These are phyloP conservation scores for Myxozyma nipponensis DNA, from an alignment of 805 yeast genomes.

Conservation along the genomic window DNA sequence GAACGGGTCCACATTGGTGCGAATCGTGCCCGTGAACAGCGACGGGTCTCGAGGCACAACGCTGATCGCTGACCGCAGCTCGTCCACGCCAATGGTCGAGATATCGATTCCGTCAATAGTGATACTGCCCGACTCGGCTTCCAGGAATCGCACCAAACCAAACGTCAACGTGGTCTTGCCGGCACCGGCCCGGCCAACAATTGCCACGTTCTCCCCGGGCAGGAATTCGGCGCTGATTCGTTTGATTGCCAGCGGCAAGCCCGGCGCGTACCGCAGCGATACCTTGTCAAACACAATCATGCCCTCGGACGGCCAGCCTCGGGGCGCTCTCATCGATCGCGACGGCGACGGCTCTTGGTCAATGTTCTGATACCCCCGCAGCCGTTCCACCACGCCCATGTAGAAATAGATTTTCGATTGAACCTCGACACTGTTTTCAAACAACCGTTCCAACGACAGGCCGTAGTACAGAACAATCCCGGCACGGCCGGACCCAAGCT, in stretches of 20 bases:
- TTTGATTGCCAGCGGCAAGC: slow-evolving; percentile 81
- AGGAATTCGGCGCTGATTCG: slow-evolving; percentile 75
- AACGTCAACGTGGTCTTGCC: slow-evolving; percentile 96
- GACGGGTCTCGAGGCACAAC: slow-evolving; percentile 72
- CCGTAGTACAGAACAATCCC: slow-evolving; percentile 93
- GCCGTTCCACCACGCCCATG: slow-evolving; percentile 94
- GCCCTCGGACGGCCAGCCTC: slow-evolving; percentile 83
- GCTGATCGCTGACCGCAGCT: slow-evolving; percentile 55
- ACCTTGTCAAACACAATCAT: slow-evolving; percentile 68
- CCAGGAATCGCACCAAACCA: slow-evolving; percentile 68
- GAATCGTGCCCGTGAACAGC: slow-evolving; percentile 57
- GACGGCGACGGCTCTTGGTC: slow-evolving; percentile 82
- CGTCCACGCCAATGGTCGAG: slow-evolving; percentile 54
- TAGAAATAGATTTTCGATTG: slow-evolving; percentile 88
- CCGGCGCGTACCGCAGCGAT: slow-evolving; percentile 82
- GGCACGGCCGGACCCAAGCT: slow-evolving; percentile 86
- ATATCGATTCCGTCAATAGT: slow-evolving; percentile 64
- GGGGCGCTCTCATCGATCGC: slow-evolving; percentile 59
- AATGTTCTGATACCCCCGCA: slow-evolving; percentile 72
- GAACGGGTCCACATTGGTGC: slow-evolving; percentile 64
- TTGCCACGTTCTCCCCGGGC: slow-evolving; percentile 79
- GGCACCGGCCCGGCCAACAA: slow-evolving; percentile 98
- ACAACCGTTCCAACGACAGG: slow-evolving; percentile 79
- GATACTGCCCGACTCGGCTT: slow-evolving; percentile 55
- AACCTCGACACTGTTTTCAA: slow-evolving; percentile 86